These are phyloP conservation scores for Scutellaria galericulata DNA, from an alignment of 257 asterid species.

Conservation along the genomic window DNA sequence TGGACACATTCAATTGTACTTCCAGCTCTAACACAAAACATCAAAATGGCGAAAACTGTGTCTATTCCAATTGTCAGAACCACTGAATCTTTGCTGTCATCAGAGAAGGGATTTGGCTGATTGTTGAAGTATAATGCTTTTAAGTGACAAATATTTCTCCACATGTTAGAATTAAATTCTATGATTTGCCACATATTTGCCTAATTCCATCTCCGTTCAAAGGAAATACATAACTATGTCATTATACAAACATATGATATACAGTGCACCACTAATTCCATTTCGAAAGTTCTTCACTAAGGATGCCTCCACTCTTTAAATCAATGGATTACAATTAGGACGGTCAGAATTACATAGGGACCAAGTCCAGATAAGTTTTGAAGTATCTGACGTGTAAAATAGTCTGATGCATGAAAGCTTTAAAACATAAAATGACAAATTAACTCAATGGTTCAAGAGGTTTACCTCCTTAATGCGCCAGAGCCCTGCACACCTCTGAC, in stretches of 20 bases:
- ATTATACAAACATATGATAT: not conserved
- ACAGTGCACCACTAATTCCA: not conserved
- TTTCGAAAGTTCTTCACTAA: not conserved
- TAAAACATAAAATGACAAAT: conserved; percentile 1
- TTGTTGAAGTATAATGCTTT: conserved; percentile 19
- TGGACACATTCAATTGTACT: conserved; percentile 15
- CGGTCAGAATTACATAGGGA: conserved; percentile 26
- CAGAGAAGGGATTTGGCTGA: not conserved
- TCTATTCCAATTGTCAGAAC: conserved; percentile 9
- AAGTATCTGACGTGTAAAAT: not conserved
- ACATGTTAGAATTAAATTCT: conserved; percentile 20
- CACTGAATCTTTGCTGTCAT: not conserved
- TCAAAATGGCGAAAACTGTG: not conserved
- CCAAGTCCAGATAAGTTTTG: not conserved
- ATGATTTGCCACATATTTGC: conserved; percentile 1
- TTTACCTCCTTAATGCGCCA: conserved; percentile 93
- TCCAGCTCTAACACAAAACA: conserved; percentile 19
- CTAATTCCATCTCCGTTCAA: not conserved
- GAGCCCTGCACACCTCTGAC: conserved; percentile 76
- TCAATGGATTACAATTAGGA: conserved; percentile 8
- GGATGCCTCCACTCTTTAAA: conserved; percentile 16
- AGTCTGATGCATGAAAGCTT: not conserved
- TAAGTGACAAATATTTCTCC: conserved; percentile 3
- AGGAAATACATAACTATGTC: conserved; percentile 4
- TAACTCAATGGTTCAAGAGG: not conserved